phyloP scores from a whole-genome alignment of 1,284 basidiomycete species.

The Cerrena zonata region DNA sequence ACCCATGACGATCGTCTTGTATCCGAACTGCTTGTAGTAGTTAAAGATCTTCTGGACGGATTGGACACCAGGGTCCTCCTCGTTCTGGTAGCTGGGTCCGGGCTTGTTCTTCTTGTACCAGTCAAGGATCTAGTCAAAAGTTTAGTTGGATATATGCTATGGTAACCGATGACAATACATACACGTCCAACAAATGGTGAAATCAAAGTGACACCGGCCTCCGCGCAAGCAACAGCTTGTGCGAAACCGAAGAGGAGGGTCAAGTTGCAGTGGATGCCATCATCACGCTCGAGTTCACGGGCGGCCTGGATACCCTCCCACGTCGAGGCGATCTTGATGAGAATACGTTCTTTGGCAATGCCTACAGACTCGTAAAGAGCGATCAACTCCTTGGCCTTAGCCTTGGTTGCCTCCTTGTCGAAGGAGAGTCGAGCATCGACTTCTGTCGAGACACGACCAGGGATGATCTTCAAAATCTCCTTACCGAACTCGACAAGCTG shows the following conservation, averaged over 20 bases:
- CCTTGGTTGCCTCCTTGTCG: conserved; percentile 88
- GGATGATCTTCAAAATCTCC: conserved; percentile 92
- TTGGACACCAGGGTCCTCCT: conserved; percentile 92
- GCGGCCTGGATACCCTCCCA: conserved; percentile 99
- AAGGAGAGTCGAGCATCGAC: conserved; percentile 97
- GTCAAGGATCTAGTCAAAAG: conserved; percentile 72
- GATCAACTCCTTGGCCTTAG: conserved; percentile 91
- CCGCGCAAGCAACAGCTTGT: conserved; percentile 97
- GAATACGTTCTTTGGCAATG: conserved; percentile 85
- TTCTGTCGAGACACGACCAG: conserved; percentile 97
- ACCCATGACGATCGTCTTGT: conserved; percentile 99
- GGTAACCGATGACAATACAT: conserved; percentile 29
- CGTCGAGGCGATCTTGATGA: conserved; percentile 99
- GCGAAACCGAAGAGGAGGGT: conserved; percentile 97
- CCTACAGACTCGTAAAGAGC: conserved; percentile 89
- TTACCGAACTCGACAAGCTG: conserved; percentile 95
- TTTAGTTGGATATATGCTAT: conserved; percentile 7
- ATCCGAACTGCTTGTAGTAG: conserved; percentile 98
- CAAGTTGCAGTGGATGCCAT: conserved; percentile 96
- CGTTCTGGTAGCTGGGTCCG: conserved; percentile 80
- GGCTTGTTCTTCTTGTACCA: conserved; percentile 89
- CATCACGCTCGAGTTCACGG: conserved; percentile 87
- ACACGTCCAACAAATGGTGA: conserved; percentile 98
- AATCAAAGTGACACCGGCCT: conserved; percentile 96
- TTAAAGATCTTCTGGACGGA: conserved; percentile 96